Conservation (phyloP, 2,329 filamentous ascomycete genomes). For the Aspergillus terreus region DNA sequence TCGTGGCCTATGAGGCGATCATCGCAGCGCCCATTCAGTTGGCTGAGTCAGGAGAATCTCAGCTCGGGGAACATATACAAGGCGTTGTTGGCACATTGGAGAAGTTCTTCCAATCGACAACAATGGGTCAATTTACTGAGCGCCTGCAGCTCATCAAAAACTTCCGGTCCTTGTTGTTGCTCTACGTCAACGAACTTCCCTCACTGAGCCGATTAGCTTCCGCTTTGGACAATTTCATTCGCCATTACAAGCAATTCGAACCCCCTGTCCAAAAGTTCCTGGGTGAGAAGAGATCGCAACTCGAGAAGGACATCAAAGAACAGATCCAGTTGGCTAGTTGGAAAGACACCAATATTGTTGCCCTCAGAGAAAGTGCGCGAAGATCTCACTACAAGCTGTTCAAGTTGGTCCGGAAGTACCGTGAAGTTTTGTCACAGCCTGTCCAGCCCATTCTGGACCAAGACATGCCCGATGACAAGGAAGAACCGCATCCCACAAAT, state of each 20-base stretch:
- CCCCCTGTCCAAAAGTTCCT: slow-evolving; percentile 63
- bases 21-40: slow-evolving; percentile 71
- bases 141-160: slow-evolving; percentile 66
- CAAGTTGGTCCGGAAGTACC: slow-evolving; percentile 85
- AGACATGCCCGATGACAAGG: slow-evolving; percentile 31
- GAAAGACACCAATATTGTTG: slow-evolving; percentile 95
- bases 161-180: slow-evolving; percentile 60
- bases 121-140: slow-evolving; percentile 73
- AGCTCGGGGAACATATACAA: slow-evolving; percentile 61
- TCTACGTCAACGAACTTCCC: slow-evolving; percentile 59
- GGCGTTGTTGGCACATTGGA: slow-evolving; percentile 73
- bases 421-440: slow-evolving; percentile 71
- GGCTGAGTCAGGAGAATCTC: slow-evolving; percentile 54
- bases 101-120: slow-evolving; percentile 72
- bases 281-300: slow-evolving; percentile 60
- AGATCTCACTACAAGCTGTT: slow-evolving; percentile 91
- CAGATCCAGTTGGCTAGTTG: slow-evolving; percentile 91
- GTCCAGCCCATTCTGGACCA: slow-evolving; percentile 57
- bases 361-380: slow-evolving; percentile 81
- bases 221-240: slow-evolving; percentile 71
- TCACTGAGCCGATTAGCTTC: slow-evolving; percentile 56
- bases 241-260: slow-evolving; percentile 70
- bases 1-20: slow-evolving; percentile 87
- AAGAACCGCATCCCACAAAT: slow-evolving; percentile 19
- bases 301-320: slow-evolving; percentile 93